Conservation (phyloP, 1,139 yeast species). For the Keqinozyma sinolaborantium region DNA sequence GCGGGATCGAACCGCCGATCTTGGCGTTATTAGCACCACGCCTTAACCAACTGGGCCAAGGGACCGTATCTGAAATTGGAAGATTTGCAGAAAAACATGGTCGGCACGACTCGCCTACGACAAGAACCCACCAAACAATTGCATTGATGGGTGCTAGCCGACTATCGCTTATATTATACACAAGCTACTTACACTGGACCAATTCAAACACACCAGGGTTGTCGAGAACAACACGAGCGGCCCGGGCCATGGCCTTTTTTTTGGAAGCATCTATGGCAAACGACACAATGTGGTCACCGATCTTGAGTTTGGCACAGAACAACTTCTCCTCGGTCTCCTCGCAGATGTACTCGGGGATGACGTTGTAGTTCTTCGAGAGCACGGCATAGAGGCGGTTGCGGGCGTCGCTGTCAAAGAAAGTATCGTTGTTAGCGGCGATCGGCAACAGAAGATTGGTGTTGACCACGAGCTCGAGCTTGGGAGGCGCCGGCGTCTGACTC, state of each 20-base stretch:
- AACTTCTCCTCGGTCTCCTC: conserved; percentile 23
- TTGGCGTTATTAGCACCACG: conserved; percentile 77
- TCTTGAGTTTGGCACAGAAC: conserved; percentile 33
- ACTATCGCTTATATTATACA: neutral
- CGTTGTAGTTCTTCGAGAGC: conserved; percentile 35
- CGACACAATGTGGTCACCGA: conserved; percentile 36
- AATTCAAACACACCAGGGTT: conserved; percentile 4
- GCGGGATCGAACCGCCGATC: conserved; percentile 1
- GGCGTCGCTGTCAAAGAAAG: conserved; percentile 31
- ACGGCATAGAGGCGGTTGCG: conserved; percentile 42
- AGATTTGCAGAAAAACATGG: neutral
- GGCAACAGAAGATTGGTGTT: conserved; percentile 16
- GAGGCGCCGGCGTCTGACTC: neutral
- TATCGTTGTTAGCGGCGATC: conserved; percentile 20
- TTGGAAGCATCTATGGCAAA: conserved; percentile 41
- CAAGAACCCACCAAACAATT: neutral
- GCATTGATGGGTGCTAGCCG: neutral
- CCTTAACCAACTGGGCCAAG: conserved; percentile 91
- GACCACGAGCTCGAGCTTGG: neutral
- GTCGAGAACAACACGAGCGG: conserved; percentile 44
- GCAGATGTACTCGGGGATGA: conserved; percentile 39
- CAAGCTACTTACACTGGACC: neutral
- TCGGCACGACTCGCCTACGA: neutral
- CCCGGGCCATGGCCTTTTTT: conserved; percentile 42
- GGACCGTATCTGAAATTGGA: conserved; percentile 38